These are phyloP conservation scores for Mortierella claussenii DNA, from an alignment of 192 early-diverging fungal species.

Conservation along the genomic window DNA sequence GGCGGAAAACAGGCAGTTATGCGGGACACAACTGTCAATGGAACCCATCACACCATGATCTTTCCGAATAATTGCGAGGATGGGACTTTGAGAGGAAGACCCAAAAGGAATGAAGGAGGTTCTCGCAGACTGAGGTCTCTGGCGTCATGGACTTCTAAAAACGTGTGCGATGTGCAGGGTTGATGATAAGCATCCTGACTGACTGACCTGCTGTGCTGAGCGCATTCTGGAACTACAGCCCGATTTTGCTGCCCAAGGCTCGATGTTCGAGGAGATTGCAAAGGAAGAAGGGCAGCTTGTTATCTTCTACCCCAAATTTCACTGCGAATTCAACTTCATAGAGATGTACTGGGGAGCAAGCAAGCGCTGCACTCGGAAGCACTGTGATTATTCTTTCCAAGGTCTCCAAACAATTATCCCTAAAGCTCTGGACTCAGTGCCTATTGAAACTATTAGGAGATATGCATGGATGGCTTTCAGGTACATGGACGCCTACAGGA, in stretches of 20 bases:
- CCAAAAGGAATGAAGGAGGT: constrained; percentile 47
- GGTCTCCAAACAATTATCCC: constrained; percentile 17
- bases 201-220: constrained; percentile 21
- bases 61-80: constrained; percentile 21
- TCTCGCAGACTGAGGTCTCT: constrained; percentile 22
- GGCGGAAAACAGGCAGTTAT: constrained; percentile 15
- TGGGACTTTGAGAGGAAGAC: constrained; percentile 15
- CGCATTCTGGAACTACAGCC: constrained; percentile 28
- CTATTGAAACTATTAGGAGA: constrained; percentile 21
- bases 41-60: constrained; percentile 22
- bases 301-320: constrained; percentile 10
- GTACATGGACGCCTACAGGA: constrained; percentile 40
- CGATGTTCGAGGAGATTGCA: constrained; percentile 22
- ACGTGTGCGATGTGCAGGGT: constrained; percentile 12
- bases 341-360: constrained; percentile 6
- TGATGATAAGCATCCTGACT: constrained; percentile 3
- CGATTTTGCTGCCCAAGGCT: constrained; percentile 37
- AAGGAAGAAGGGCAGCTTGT: not conserved
- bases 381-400: constrained; percentile 24
- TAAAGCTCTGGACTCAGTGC: constrained; percentile 20
- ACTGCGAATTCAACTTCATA: constrained; percentile 5
- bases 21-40: constrained; percentile 9
- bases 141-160: constrained; percentile 12
- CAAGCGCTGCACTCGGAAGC: constrained; percentile 5
- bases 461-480: constrained; percentile 19